Evolutionary conservation across 2,329 filamentous ascomycete genomes (phyloP).

Genomic region (Fusarium transvaalense): DNA sequence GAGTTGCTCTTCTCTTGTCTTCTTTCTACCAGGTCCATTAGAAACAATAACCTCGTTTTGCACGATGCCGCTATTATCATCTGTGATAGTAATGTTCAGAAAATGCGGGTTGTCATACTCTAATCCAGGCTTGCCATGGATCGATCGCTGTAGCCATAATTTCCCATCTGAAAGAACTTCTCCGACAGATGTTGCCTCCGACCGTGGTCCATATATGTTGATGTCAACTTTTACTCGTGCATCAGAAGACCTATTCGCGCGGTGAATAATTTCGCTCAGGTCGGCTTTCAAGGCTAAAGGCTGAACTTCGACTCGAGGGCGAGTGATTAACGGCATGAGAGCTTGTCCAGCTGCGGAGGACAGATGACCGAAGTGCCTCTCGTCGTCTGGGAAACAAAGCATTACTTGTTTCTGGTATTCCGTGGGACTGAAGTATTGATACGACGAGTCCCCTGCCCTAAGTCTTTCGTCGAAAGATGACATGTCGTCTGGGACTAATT

Average conservation of each 20-base stretch:
- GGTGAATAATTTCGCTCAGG: conserved; percentile 6
- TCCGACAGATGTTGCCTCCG: fast-evolving
- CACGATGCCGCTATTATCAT: fast-evolving
- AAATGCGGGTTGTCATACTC: conserved; percentile 18
- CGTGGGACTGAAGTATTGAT: neutral
- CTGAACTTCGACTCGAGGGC: neutral
- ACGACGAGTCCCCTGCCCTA: neutral
- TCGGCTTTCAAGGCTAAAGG: neutral
- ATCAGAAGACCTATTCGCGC: neutral
- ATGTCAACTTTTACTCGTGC: conserved; percentile 17
- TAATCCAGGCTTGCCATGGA: neutral
- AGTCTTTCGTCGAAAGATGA: neutral
- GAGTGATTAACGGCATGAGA: neutral
- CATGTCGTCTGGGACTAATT: conserved; percentile 14
- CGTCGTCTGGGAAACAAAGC: conserved; percentile 10
- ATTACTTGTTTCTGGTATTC: conserved; percentile 11
- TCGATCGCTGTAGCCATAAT: conserved; percentile 14
- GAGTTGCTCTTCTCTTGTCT: conserved; percentile 15
- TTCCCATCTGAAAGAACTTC: neutral
- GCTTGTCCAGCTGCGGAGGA: neutral
- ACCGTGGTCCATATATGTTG: conserved; percentile 1
- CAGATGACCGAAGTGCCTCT: neutral
- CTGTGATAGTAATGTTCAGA: neutral
- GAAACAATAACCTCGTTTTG: neutral
- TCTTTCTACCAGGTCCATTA: fast-evolving